These are phyloP conservation scores for Trichoderma aggressivum DNA, from an alignment of 2,329 filamentous ascomycete genomes.

Conservation along the genomic window DNA sequence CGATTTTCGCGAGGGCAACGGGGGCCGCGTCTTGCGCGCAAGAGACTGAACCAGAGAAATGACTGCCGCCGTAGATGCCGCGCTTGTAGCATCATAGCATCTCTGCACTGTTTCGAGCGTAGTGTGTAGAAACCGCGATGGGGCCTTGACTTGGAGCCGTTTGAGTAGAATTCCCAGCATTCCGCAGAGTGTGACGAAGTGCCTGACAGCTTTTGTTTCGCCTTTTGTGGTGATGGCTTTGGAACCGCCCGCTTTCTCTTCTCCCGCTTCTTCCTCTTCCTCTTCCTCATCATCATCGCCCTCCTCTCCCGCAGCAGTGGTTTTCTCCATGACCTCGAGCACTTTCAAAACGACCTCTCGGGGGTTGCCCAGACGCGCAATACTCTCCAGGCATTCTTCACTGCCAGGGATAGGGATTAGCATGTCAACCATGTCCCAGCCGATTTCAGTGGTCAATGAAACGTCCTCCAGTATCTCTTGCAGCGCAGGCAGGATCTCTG, in stretches of 20 bases:
- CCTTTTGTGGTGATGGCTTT: constrained; percentile 23
- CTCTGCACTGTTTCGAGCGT: constrained; percentile 70
- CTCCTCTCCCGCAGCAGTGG: constrained; percentile 28
- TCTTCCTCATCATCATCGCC: background rate
- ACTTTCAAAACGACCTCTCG: constrained; percentile 79
- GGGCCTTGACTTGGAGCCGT: constrained; percentile 72
- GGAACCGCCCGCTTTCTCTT: constrained; percentile 19
- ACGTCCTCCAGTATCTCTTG: constrained; percentile 67
- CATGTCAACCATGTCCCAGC: constrained; percentile 79
- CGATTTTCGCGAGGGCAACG: constrained; percentile 57
- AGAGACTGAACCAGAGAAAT: constrained; percentile 69
- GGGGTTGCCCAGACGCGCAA: constrained; percentile 75
- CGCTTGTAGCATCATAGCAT: constrained; percentile 60
- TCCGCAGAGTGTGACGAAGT: constrained; percentile 67
- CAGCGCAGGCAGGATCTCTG: constrained; percentile 63
- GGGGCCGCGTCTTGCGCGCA: constrained; percentile 63
- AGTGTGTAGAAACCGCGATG: constrained; percentile 73
- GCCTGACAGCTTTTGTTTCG: constrained; percentile 29
- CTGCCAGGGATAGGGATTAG: constrained; percentile 65
- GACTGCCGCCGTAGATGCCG: constrained; percentile 66
- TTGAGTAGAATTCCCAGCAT: constrained; percentile 71
- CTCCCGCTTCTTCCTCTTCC: constrained; percentile 18
- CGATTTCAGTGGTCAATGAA: constrained; percentile 69
- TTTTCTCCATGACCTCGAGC: constrained; percentile 65
- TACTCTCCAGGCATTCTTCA: constrained; percentile 68